Evolutionary conservation across 495 filamentous ascomycete species (phyloP), one percentile per base, ranked within the genome.

Genomic region (Rusavskia elegans): DNA sequence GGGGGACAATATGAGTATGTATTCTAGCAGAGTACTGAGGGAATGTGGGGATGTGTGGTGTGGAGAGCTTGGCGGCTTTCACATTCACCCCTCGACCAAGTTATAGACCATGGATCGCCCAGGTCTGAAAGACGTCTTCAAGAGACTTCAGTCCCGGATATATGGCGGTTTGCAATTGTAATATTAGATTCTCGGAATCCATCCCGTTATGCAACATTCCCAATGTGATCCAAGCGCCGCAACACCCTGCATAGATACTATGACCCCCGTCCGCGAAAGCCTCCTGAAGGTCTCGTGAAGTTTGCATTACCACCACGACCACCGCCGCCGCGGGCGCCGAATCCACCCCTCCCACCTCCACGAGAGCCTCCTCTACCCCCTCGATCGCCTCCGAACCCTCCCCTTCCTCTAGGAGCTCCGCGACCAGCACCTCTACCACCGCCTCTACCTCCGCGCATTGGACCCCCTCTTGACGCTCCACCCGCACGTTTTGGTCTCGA

Each of bases 401-500:
- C 69, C 52, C 66, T 52, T 29, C 69, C 65, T 61, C 69, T 57
- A 13, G 61, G 63, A 53, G 59, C 72, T 35, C 74, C 71, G 45
- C 75, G 64, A 51, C 67, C 62, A 45, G 65, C 70, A 49, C 76
- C 67, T 51, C 44, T 46, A 46, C 71, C 61, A 51, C 71, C 68
- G 23, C 69, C 67, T 14, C 66, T 56, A 17, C 69, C 68, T n/a
- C 69, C 64, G 53, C 68, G 65, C 67, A 58, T 71, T 60, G 50
- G 63, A 30, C 56, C 71, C 52, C 76, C 74, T 53, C 76, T 66
- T 21, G 67, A 63, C 55, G 71, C 76, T 57, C 80, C 81, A 48
- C 77, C 74, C 52, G 72, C 68, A 59, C 76, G 67, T 65, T 78
- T 77, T 57, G 75, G 66, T 71, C 80, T 83, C 16, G 77, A 62